These are phyloP conservation scores for Boletus hoseneyae DNA, from an alignment of 1,284 basidiomycete genomes.

Conservation along the genomic window DNA sequence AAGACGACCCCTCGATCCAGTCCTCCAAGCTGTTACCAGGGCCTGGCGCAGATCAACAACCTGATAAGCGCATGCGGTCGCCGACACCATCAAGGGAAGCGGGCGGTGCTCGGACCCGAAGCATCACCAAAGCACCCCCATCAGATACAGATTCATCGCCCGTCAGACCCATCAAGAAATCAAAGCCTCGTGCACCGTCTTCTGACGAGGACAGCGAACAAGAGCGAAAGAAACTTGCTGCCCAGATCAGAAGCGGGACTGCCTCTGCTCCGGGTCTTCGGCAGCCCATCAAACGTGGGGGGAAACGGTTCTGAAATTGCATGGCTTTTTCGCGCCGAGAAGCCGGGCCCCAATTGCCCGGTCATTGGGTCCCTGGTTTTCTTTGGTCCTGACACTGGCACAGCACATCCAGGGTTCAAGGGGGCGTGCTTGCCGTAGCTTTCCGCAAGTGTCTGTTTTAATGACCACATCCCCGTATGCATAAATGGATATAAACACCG, in stretches of 20 bases:
- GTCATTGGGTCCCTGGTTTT: background rate
- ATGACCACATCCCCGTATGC: constrained; percentile 9
- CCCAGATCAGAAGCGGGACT: constrained; percentile 36
- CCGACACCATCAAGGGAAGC: constrained; percentile 18
- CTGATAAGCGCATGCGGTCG: constrained; percentile 24
- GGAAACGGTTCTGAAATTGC: constrained; percentile 57
- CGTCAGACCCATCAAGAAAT: constrained; percentile 46
- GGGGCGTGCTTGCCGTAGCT: background rate
- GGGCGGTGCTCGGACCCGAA: constrained; percentile 22
- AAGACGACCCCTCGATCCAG: constrained; percentile 29
- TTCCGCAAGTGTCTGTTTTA: constrained; percentile 10
- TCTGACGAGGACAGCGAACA: constrained; percentile 57
- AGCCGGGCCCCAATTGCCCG: constrained; percentile 1
- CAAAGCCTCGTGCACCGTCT: constrained; percentile 36
- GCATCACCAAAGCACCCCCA: constrained; percentile 24
- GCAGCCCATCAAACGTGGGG: constrained; percentile 71
- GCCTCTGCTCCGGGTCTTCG: constrained; percentile 46
- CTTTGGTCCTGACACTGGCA: background rate
- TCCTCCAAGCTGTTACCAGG: constrained; percentile 3
- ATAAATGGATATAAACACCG: background rate
- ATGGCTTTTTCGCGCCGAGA: background rate
- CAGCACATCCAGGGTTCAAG: constrained; percentile 15
- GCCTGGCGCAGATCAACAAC: constrained; percentile 10
- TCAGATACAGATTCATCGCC: constrained; percentile 48
- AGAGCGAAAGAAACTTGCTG: constrained; percentile 41